These are phyloP conservation scores for Beta vulgaris DNA, from an alignment of 148 eudicot species.

Conservation along the genomic window DNA sequence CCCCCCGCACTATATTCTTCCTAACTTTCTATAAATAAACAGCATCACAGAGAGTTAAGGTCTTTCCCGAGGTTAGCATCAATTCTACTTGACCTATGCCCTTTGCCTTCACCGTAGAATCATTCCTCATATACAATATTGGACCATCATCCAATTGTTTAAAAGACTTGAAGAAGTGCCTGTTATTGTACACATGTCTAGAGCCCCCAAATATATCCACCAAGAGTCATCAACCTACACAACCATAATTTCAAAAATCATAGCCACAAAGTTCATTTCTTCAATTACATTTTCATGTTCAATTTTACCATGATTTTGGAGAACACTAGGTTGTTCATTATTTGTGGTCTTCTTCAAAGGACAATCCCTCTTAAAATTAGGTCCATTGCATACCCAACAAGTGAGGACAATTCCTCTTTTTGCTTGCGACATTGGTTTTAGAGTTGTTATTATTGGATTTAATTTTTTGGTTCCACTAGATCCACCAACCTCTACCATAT, in stretches of 20 bases:
- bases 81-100: not conserved
- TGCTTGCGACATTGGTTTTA: too few relatives aligned
- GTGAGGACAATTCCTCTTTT: not conserved
- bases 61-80: not conserved
- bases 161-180: not conserved
- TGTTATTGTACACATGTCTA: not conserved
- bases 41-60: too few relatives aligned
- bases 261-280: too few relatives aligned
- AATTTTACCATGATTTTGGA: not conserved
- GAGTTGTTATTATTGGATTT: too few relatives aligned
- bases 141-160: not conserved
- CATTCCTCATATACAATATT: not conserved
- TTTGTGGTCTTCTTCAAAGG: not conserved
- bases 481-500: too few relatives aligned
- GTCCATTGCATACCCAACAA: not conserved
- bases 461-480: too few relatives aligned
- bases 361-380: constrained; percentile 1
- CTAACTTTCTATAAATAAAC: not conserved
- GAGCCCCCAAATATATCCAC: not conserved
- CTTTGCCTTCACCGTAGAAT: too few relatives aligned
- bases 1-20: not conserved
- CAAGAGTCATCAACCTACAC: not conserved
- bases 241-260: too few relatives aligned
- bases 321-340: not conserved
- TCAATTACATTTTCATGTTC: not conserved